Base-by-base conservation (phyloP, 108 stramenopile genomes). In the Fragilaria crotonensis region DNA sequence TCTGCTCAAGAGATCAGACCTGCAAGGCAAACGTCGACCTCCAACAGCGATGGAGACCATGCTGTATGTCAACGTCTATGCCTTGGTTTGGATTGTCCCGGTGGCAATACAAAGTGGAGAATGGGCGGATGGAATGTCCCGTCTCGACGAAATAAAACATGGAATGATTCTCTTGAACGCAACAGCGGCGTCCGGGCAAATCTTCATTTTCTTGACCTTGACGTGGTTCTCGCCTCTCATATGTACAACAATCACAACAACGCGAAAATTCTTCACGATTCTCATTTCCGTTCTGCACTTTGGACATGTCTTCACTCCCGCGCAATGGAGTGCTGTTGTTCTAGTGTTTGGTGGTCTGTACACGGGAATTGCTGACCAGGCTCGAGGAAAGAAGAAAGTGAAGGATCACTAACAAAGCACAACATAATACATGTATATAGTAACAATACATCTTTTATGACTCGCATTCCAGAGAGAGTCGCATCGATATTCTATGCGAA, bases 141-240 rank as follows among this genome's bases (percentile, higher is more conserved):
- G 30, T 2, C 1, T 70, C 3, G 63, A 66, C 55, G 62, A 45
- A 30, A 71, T 71, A 18, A 30, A 63, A 67, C 23, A 69, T 64
- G 45, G 23, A 5, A 59, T 59, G 41, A 11, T 46, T 7, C 45
- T 80, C 21, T 57, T 89, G 41, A 93, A 85, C 59, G 52, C 70
- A 22, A 70, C 85, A 1, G 87, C 88, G 3, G 86, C 90, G 0
- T 22, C 80, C 4, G 97, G 97, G 5, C 97, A 97, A 62, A 87
- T 95, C n/a, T 97, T 96, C 72, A 92, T 97, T 59, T 97, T 95
- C 67, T 72, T 91, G 28, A 96, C 95, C 19, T 88, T 97, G 63
- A 68, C 80, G 31, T 84, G 82, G 75, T 97, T 95, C 66, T 73
- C 68, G n/a, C 73, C 91, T 5, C 47, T 93, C 30, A 79, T 79